These are phyloP conservation scores for Orobanche coerulescens DNA, from an alignment of 257 asterid species.

Conservation along the genomic window DNA sequence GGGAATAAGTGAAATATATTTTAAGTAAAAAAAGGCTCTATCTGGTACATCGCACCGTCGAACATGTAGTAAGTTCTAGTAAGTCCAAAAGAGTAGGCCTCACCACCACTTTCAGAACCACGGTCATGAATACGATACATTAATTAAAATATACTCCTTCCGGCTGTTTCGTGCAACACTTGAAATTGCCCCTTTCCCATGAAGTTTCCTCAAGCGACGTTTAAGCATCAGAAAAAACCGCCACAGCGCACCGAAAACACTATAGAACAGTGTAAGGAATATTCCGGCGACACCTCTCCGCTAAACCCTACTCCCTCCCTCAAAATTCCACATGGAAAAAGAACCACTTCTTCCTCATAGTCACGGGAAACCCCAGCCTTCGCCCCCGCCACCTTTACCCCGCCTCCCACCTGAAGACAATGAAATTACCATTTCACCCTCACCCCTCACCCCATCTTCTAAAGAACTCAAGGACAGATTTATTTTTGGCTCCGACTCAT, in stretches of 20 bases:
- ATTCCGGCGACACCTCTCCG: slow-evolving; percentile 1
- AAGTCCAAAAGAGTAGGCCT: too few species aligned
- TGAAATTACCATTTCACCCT: slow-evolving; percentile 48
- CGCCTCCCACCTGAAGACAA: slow-evolving; percentile 53
- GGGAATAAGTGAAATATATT: too few species aligned
- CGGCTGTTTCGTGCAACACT: not conserved
- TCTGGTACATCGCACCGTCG: too few species aligned
- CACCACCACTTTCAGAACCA: too few species aligned
- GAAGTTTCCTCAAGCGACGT: not conserved
- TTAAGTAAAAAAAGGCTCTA: too few species aligned
- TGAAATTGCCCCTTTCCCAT: not conserved
- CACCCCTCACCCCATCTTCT: slow-evolving; percentile 48
- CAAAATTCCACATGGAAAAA: slow-evolving; percentile 37
- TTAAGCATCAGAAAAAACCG: not conserved
- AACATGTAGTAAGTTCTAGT: too few species aligned
- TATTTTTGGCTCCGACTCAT: slow-evolving; percentile 54
- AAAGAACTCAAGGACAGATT: slow-evolving; percentile 54
- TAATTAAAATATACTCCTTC: too few species aligned
- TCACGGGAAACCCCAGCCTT: slow-evolving; percentile 26
- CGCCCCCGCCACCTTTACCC: slow-evolving; percentile 34
- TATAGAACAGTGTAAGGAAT: slow-evolving; percentile 4
- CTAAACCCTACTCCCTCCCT: not conserved
- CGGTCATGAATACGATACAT: too few species aligned
- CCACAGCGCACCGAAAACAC: not conserved
- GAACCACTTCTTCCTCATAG: slow-evolving; percentile 64